These are phyloP conservation scores for Lomentospora prolificans DNA, from an alignment of 2,329 filamentous ascomycete species.

Conservation along the genomic window DNA sequence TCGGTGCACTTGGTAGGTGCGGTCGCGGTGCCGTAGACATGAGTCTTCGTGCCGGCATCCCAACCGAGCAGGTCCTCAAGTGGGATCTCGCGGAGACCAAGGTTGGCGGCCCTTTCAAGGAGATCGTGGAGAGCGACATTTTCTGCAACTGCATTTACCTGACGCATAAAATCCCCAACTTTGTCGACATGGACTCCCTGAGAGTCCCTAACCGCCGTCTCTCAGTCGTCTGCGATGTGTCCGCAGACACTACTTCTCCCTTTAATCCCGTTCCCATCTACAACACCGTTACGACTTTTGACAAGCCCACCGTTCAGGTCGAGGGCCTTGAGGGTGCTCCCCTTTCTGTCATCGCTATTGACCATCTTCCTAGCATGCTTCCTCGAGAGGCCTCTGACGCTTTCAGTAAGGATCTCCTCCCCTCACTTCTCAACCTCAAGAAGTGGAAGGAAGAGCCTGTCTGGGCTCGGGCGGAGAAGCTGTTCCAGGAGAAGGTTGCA, in stretches of 20 bases:
- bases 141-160: slow-evolving; percentile 91
- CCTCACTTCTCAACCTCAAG: slow-evolving; percentile 67
- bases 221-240: slow-evolving; percentile 71
- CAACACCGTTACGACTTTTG: slow-evolving; percentile 74
- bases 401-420: slow-evolving; percentile 70
- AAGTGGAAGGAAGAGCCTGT: slow-evolving; percentile 62
- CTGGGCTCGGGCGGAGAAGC: slow-evolving; percentile 76
- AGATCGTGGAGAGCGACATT: slow-evolving; percentile 66
- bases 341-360: slow-evolving; percentile 76
- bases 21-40: slow-evolving; percentile 78
- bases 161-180: slow-evolving; percentile 61
- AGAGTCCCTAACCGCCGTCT: slow-evolving; percentile 61
- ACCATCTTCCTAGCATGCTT: slow-evolving; percentile 74
- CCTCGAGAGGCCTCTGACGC: slow-evolving; percentile 80
- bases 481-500: slow-evolving; percentile 74
- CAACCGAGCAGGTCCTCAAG: slow-evolving; percentile 40
- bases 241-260: slow-evolving; percentile 63
- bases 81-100: slow-evolving; percentile 70
- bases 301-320: slow-evolving; percentile 75
- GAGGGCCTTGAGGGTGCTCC: slow-evolving; percentile 46
- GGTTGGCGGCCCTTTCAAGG: slow-evolving; percentile 63
- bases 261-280: slow-evolving; percentile 72
- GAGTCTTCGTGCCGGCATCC: slow-evolving; percentile 55
- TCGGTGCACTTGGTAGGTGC: slow-evolving; percentile 76
- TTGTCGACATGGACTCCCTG: slow-evolving; percentile 47